Evolutionary conservation across 139 green algal species (phyloP), one percentile per base, ranked within the genome.

Genomic region (Picochlorum sp.): DNA sequence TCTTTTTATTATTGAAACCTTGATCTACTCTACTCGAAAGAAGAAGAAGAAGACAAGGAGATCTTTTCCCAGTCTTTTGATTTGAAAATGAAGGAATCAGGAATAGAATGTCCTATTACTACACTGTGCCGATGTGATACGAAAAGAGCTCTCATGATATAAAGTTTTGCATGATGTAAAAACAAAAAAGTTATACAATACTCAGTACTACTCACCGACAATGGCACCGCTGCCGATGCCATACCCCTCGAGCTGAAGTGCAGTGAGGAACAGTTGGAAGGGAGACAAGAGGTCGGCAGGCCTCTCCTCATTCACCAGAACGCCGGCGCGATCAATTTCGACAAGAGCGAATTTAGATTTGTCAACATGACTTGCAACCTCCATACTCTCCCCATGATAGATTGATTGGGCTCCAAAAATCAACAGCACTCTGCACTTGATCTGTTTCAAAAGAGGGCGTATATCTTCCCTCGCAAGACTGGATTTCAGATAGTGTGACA

Each of bases 261-360:
- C 69, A 6, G 38, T 55, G 10, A 77, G 38, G 51, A 78, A 78
- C 14, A 78, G 30, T n/a, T 73, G 20, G 15, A 78, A 44, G 6
- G 70, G 41, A 4, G 51, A 67, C 16, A 78, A 23, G 58, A 78
- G 20, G 37, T 78, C 58, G 6, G 51, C 20, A 21, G 73, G 73
- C 21, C 21, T 50, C n/a, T 80, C 73, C 49, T 78, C 70, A 62
- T 44, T 71, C 3, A 55, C 20, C 18, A 79, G 24, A 6, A 58
- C 38, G 5, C 73, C 73, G 11, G 57, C 61, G 16, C 65, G 41
- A 18, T 45, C 47, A n/a, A 80, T 56, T 56, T 80, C 73, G 4
- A 68, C 8, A 59, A 73, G 58, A 8, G 67, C 63, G 59, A 68
- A 58, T 50, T 47, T 61, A 2, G 45, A 49, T 49, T 74, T 66